Conservation (phyloP, 179 eudicot species). For the Monotropa hypopitys region DNA sequence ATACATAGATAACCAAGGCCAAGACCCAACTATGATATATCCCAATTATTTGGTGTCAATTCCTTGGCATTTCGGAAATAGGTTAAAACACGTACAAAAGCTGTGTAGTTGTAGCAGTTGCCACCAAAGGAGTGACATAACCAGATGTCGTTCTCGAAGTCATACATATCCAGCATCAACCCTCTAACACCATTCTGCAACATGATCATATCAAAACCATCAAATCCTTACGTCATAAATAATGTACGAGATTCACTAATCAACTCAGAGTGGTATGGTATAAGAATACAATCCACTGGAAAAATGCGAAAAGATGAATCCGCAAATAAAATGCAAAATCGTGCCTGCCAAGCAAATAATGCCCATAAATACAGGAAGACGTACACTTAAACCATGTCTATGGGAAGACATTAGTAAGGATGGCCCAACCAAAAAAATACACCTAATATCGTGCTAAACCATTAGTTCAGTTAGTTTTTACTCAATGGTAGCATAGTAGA, state of each 20-base stretch:
- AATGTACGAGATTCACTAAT: not conserved
- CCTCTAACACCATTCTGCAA: slow-evolving; percentile 91
- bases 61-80: not conserved
- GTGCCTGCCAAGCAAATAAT: not conserved
- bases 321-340: not conserved
- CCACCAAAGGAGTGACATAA: slow-evolving; percentile 90
- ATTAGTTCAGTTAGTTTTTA: not conserved
- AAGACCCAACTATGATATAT: not conserved
- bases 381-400: no score
- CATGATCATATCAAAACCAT: not conserved
- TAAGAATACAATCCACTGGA: not conserved
- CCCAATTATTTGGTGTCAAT: not conserved
- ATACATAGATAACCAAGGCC: not conserved
- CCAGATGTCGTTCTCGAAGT: slow-evolving; percentile 77
- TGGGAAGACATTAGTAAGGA: no score
- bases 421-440: not conserved
- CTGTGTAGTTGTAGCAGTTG: slow-evolving; percentile 75
- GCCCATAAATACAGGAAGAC: no score
- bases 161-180: slow-evolving; percentile 95
- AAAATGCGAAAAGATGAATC: not conserved
- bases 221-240: not conserved
- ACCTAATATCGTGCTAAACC: no score
- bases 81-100: slow-evolving; percentile 60
- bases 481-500: not conserved
- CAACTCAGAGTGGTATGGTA: not conserved